Evolutionary conservation across 2,329 filamentous ascomycete genomes (phyloP), one percentile per base, ranked within the genome.

Genomic region (Claviceps monticola): DNA sequence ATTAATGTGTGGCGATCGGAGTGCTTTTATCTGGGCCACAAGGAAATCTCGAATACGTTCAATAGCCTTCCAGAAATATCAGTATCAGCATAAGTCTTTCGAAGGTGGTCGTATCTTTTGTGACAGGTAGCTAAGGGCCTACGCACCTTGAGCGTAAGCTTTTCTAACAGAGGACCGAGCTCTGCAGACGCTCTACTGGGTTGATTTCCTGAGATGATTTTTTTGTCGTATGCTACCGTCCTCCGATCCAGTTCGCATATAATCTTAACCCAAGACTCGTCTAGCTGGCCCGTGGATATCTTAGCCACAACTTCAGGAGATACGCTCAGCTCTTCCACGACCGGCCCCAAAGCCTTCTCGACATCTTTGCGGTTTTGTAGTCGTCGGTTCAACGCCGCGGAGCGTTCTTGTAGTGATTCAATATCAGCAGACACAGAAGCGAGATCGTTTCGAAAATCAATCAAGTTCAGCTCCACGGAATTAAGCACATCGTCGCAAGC

Each of bases 1-100:
- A 65, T 98, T 97, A 66, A 97, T 95, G 61, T 91, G 93, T 14
- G 93, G 93, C 26, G 91, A 95, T 52, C 93, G 82, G 50, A 98
- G 73, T 4, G 90, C 88, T 67, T 95, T 95, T 65, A 98, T 93
- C 65, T 97, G 91, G 16, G 87, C 80, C 13, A 98, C 93, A 39
- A 98, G 76, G 62, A 95, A 94, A 66, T 98, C 93, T 53, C 94
- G 80, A 65, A 97, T 95, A 52, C 93, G 82, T 68, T 96, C 89
- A 29, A 95, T 75, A n/a, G 90, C 91, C 82, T 86, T 47, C 29
- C 14, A 16, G 13, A 37, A 55, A 55, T 44, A 59, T 53, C 42
- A 51, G 46, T 13, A 37, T 19, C 21, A 21, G 7, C 4, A 3
- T 19, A 16, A 17, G 5, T 21, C 3, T 21, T 48, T 4, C 29